Conservation (phyloP, 2,329 filamentous ascomycete species). For the Alternaria brassicae region DNA sequence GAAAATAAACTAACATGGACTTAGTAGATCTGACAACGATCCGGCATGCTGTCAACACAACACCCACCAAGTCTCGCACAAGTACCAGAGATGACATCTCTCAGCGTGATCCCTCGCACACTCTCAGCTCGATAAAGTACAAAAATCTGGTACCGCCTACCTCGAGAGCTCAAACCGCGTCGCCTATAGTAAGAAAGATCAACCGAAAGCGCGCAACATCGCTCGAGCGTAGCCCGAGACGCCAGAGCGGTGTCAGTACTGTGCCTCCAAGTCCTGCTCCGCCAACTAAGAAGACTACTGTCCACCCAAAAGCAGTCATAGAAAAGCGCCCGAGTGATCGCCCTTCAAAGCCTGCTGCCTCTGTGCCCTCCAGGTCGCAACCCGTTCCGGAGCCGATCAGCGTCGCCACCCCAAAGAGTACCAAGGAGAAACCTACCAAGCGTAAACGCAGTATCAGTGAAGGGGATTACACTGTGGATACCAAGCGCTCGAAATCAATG, state of each 20-base stretch:
- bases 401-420: not conserved
- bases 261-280: constrained; percentile 2
- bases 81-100: not conserved
- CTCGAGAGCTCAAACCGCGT: not conserved
- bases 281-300: not conserved
- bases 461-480: not conserved
- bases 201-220: constrained; percentile 2
- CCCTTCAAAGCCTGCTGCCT: not conserved
- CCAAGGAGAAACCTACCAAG: not conserved
- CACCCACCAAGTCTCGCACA: constrained; percentile 15
- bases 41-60: constrained; percentile 17
- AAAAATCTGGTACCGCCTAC: not conserved
- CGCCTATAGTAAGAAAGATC: constrained; percentile 5
- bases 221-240: constrained; percentile 8
- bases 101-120: not conserved
- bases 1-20: not conserved
- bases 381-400: not conserved
- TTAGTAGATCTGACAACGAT: constrained; percentile 1
- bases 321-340: not conserved
- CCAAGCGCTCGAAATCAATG: not conserved
- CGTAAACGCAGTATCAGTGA: constrained; percentile 10
- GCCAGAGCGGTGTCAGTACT: constrained; percentile 13
- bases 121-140: not conserved
- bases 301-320: not conserved
- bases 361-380: not conserved